Percentiles rank a stretch among this genome's conserved stretches.
Conservation (phyloP, 495 filamentous ascomycete species). For the Lasiosphaeria ovina region DNA sequence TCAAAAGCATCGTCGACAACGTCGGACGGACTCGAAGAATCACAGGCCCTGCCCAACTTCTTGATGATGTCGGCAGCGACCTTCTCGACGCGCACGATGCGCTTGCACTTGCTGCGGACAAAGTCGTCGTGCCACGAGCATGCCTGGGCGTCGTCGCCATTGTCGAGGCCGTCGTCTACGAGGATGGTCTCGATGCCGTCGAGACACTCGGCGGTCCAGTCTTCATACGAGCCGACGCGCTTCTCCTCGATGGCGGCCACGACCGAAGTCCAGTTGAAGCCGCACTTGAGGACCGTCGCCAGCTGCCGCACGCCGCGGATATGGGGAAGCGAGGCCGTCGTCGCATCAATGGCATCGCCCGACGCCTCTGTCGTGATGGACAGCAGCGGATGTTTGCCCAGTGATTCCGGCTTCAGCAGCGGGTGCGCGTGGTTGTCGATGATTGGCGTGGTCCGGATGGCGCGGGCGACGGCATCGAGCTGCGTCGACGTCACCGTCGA, state of each 20-base stretch:
- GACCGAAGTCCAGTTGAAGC: constrained; percentile 60
- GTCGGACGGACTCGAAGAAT: constrained; percentile 15
- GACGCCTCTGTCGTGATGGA: constrained; percentile 74
- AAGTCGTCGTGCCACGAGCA: constrained; percentile 72
- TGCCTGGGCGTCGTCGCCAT: constrained; percentile 52
- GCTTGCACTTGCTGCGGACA: constrained; percentile 59
- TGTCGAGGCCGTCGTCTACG: constrained; percentile 74
- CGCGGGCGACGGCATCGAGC: constrained; percentile 34
- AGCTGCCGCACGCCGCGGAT: constrained; percentile 70
- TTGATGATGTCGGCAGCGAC: constrained; percentile 64
- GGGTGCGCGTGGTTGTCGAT: constrained; percentile 91
- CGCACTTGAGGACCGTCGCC: constrained; percentile 58
- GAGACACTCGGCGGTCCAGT: constrained; percentile 63
- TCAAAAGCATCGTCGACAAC: constrained; percentile 33
- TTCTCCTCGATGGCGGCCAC: constrained; percentile 56
- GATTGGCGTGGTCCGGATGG: constrained; percentile 66
- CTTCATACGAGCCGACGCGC: constrained; percentile 54
- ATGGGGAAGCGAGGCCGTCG: constrained; percentile 60
- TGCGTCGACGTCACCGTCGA: constrained; percentile 30
- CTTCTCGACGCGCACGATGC: constrained; percentile 83
- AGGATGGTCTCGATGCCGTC: constrained; percentile 73
- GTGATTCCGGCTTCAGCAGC: constrained; percentile 38
- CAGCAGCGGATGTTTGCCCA: constrained; percentile 55
- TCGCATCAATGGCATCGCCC: constrained; percentile 60
- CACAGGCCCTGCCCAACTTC: constrained; percentile 35